Evolutionary conservation across 75 land plant species (phyloP).

Genomic region (Pinus tabuliformis): DNA sequence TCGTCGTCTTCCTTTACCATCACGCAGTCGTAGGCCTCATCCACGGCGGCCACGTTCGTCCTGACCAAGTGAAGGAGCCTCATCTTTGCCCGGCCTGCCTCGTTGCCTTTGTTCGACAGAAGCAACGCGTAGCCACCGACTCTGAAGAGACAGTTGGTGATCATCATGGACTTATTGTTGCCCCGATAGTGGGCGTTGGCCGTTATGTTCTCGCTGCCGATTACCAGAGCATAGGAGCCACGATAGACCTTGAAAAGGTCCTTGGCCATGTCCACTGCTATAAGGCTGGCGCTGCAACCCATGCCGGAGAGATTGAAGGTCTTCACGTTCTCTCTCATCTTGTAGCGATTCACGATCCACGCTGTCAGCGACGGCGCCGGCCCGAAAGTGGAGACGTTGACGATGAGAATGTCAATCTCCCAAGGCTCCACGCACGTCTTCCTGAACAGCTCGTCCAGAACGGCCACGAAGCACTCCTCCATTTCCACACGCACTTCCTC

Average conservation of each 20-base stretch:
- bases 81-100: constrained; percentile 37
- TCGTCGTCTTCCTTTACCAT: constrained; percentile 50
- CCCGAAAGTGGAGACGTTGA: constrained; percentile 47
- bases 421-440: constrained; percentile 19
- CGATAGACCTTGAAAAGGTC: constrained; percentile 40
- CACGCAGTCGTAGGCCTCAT: constrained; percentile 54
- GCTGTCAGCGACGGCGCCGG: constrained; percentile 44
- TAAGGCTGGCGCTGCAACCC: constrained; percentile 80
- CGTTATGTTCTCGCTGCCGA: constrained; percentile 57
- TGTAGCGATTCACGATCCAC: constrained; percentile 44
- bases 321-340: constrained; percentile 47
- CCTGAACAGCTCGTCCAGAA: constrained; percentile 38
- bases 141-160: constrained; percentile 68
- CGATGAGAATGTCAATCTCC: constrained; percentile 58
- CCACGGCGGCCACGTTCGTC: constrained; percentile 55
- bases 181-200: constrained; percentile 59
- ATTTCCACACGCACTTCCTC: constrained; percentile 33
- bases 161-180: constrained; percentile 57
- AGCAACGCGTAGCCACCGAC: constrained; percentile 60
- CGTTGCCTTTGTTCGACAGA: constrained; percentile 41
- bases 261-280: constrained; percentile 40
- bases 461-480: constrained; percentile 10
- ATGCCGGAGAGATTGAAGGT: constrained; percentile 62
- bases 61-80: constrained; percentile 47
- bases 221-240: constrained; percentile 51